Percentiles rank a stretch among this genome's conserved stretches.
These are phyloP conservation scores for Passalora sequoiae DNA, from an alignment of 2,329 filamentous ascomycete species.

Conservation along the genomic window DNA sequence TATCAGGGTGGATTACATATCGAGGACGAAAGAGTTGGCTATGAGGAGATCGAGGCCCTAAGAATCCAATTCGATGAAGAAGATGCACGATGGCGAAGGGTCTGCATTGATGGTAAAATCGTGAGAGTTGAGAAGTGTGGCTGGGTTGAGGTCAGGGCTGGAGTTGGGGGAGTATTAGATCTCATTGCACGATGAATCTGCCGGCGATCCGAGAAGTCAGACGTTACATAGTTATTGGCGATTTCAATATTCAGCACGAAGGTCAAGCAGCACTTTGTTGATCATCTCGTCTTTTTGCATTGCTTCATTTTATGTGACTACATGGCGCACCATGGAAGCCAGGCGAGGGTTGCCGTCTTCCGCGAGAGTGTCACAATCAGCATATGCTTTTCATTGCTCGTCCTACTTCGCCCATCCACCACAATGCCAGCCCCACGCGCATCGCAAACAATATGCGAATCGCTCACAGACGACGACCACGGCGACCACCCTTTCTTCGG, in stretches of 20 bases:
- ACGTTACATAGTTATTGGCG: too few species aligned
- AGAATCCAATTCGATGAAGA: constrained; percentile 62
- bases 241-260: too few species aligned
- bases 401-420: constrained; percentile 16
- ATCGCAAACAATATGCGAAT: constrained; percentile 20
- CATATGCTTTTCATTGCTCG: constrained; percentile 20
- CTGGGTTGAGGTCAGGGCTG: constrained; percentile 60
- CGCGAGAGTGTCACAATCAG: constrained; percentile 36
- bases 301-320: constrained; percentile 27
- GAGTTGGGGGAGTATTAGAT: constrained; percentile 39
- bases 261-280: too few species aligned
- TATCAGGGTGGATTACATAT: constrained; percentile 56
- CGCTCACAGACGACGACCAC: constrained; percentile 95
- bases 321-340: constrained; percentile 32
- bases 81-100: constrained; percentile 70
- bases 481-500: constrained; percentile 99
- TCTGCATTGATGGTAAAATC: constrained; percentile 90
- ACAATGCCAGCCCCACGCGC: constrained; percentile 12
- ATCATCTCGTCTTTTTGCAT: constrained; percentile 18
- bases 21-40: constrained; percentile 55
- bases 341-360: constrained; percentile 36
- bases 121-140: constrained; percentile 66
- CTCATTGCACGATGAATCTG: constrained; percentile 10
- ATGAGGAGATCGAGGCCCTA: constrained; percentile 64
- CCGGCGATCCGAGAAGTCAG: too few species aligned